Base-by-base conservation (phyloP, 495 filamentous ascomycete genomes). In the Xylaria venustula region DNA sequence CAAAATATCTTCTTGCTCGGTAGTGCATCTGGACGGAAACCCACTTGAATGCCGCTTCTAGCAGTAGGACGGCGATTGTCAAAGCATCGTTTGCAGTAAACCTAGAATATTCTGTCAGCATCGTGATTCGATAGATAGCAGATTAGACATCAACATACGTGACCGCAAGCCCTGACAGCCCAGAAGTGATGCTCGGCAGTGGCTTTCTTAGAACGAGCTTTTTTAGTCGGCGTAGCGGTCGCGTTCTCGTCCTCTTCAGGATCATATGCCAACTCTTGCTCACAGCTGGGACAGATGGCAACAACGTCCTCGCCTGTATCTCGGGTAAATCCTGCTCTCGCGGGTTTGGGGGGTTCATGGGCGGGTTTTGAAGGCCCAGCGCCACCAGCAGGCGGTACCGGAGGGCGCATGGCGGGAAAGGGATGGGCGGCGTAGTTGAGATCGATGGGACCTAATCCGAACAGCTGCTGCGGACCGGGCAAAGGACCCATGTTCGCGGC, bases 111-210 rank as follows among this genome's bases (percentile, higher is more conserved):
- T 30, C 15, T 30, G 40, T 63, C 22, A 65, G 40, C 20, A 58
- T 11, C 8, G 9, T 22, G 8, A 11, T 41, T 17, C 53, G 25
- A 32, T 32, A 46, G 45, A 15, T 37, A 37, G 26, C 15, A 42
- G 26, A 19, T 54, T 14, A 25, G 22, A 0, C 9, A 17, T 22
- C 36, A 30, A 68, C 78, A 69, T 62, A 81, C 79, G 48, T 81
- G 79, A 42, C 79, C 79, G 58, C 79, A 81, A 3, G 70, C 69
- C 63, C 79, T 81, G 28, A 81, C 68, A 0, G 77, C 78, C 78
- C 78, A 81, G 60, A 81, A 81, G 52, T 79, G 71, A 49, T 81
- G 78, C 58, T 80, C 77, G 36, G 75, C 78, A 15, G 65, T 64
- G 36, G 78, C 74, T 62, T 78, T 80, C 53, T 67, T 72, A 4